A percentile compares a stretch with the other conserved stretches of the same genome.
phyloP scores from a whole-genome alignment of 208 protist genomes.

The Acanthamoeba sp. region DNA sequence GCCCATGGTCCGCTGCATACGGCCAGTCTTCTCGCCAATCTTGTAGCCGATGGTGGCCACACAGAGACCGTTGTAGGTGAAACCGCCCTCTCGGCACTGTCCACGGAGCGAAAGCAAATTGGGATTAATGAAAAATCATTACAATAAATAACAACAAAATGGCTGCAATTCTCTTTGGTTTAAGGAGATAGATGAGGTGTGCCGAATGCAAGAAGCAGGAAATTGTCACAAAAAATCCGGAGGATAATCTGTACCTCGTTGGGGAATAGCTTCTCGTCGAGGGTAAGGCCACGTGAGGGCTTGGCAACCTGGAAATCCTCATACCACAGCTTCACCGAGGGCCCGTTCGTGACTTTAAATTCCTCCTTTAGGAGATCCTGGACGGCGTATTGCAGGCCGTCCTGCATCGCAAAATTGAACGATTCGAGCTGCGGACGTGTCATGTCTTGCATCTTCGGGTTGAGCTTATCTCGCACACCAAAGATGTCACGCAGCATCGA shows the following conservation, averaged over 20 bases:
- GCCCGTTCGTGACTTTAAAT: constrained; percentile 3
- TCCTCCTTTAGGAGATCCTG: constrained; percentile 69
- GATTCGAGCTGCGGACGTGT: constrained; percentile 88
- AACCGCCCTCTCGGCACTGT: constrained; percentile 83
- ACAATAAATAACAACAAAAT: constrained; percentile 18
- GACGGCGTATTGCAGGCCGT: constrained; percentile 80
- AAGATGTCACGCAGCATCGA: neutral
- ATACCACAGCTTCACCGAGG: neutral
- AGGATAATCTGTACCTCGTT: constrained; percentile 20
- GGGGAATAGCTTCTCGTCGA: constrained; percentile 61
- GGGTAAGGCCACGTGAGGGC: neutral
- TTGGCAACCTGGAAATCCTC: constrained; percentile 44
- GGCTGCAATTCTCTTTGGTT: too few relatives aligned
- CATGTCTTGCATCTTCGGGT: constrained; percentile 58
- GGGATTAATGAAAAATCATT: too few relatives aligned
- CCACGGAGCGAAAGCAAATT: too few relatives aligned
- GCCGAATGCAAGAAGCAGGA: neutral
- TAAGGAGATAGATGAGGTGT: too few relatives aligned
- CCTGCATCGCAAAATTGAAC: constrained; percentile 88
- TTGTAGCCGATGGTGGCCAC: constrained; percentile 61
- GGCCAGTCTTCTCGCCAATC: constrained; percentile 30
- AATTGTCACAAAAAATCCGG: neutral
- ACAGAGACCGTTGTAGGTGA: constrained; percentile 83
- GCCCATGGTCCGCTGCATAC: constrained; percentile 77
- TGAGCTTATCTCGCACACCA: constrained; percentile 37